Percentiles rank a stretch among this genome's conserved stretches.
Evolutionary conservation across 2,329 filamentous ascomycete species (phyloP).

Genomic region (Metarhizium sp.): DNA sequence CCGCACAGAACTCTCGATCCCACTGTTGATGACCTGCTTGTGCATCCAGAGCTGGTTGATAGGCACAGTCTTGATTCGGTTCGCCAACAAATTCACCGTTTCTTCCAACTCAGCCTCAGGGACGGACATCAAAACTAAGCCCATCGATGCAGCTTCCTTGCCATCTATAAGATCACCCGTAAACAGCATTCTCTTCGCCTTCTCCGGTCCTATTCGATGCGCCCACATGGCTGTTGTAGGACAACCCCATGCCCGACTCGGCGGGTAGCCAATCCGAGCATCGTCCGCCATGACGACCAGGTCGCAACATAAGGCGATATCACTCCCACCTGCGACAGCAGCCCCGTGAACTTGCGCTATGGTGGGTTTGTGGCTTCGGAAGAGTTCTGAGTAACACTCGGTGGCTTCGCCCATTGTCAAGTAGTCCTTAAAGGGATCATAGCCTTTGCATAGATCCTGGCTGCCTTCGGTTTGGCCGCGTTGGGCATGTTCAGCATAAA

Average conservation of each 20-base stretch:
- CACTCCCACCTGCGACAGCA: slow-evolving; percentile 7
- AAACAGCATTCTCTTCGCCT: slow-evolving; percentile 8
- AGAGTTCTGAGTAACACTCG: slow-evolving; percentile 8
- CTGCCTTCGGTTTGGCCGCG: slow-evolving; percentile 9
- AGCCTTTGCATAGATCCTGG: slow-evolving; percentile 7
- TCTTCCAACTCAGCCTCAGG: slow-evolving; percentile 6
- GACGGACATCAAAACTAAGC: slow-evolving; percentile 9
- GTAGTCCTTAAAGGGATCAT: slow-evolving; percentile 9
- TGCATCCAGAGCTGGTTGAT: slow-evolving; percentile 10
- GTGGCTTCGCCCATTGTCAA: slow-evolving; percentile 7
- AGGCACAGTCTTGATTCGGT: slow-evolving; percentile 8
- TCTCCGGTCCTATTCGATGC: slow-evolving; percentile 7
- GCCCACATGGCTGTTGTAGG: slow-evolving; percentile 10
- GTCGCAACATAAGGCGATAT: slow-evolving; percentile 10
- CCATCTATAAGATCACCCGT: slow-evolving; percentile 9
- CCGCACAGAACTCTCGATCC: slow-evolving; percentile 5
- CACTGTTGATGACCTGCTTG: slow-evolving; percentile 8
- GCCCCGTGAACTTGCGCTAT: slow-evolving; percentile 10
- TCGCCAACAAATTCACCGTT: slow-evolving; percentile 4
- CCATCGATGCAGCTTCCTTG: slow-evolving; percentile 8
- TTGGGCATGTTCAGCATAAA: slow-evolving; percentile 6
- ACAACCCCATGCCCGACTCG: slow-evolving; percentile 7
- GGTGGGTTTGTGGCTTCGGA: slow-evolving; percentile 9
- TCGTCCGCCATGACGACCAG: slow-evolving; percentile 10
- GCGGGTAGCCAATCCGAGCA: slow-evolving; percentile 8